Percentiles rank a stretch among this genome's conserved stretches.
Conservation (phyloP, 1,284 basidiomycete genomes). For the Neotropicomus parvogracilis region DNA sequence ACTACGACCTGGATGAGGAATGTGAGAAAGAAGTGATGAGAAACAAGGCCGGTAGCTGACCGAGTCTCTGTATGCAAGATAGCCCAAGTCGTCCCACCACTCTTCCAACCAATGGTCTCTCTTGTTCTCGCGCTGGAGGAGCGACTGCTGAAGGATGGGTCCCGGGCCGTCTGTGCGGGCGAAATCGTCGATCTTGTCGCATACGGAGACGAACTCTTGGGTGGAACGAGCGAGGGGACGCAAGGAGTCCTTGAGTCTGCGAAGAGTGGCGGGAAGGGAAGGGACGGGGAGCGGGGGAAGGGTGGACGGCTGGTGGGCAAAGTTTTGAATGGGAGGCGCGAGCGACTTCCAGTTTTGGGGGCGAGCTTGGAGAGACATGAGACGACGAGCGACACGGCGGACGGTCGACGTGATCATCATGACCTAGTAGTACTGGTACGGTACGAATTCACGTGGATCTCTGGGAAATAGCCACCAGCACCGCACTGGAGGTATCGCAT, state of each 20-base stretch:
- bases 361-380: slow-evolving; percentile 25
- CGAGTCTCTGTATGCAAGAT: slow-evolving; percentile 73
- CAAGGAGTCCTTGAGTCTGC: slow-evolving; percentile 56
- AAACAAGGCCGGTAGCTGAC: slow-evolving; percentile 38
- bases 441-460: no score
- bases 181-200: slow-evolving; percentile 63
- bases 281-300: slow-evolving; percentile 68
- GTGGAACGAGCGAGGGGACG: slow-evolving; percentile 62
- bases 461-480: no score
- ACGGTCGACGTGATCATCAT: background rate
- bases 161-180: slow-evolving; percentile 38
- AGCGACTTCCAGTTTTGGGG: slow-evolving; percentile 28
- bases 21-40: background rate
- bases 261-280: slow-evolving; percentile 52
- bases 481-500: no score
- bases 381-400: slow-evolving; percentile 9
- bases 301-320: slow-evolving; percentile 15
- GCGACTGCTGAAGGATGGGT: slow-evolving; percentile 53
- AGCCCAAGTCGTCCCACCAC: slow-evolving; percentile 78
- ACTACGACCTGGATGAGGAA: slow-evolving; percentile 57
- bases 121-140: slow-evolving; percentile 49
- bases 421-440: no score
- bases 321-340: slow-evolving; percentile 28
- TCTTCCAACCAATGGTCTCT: slow-evolving; percentile 72
- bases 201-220: slow-evolving; percentile 51